phyloP scores from a whole-genome alignment of 2,329 filamentous ascomycete species.

The Verticillium nonalfalfae region DNA sequence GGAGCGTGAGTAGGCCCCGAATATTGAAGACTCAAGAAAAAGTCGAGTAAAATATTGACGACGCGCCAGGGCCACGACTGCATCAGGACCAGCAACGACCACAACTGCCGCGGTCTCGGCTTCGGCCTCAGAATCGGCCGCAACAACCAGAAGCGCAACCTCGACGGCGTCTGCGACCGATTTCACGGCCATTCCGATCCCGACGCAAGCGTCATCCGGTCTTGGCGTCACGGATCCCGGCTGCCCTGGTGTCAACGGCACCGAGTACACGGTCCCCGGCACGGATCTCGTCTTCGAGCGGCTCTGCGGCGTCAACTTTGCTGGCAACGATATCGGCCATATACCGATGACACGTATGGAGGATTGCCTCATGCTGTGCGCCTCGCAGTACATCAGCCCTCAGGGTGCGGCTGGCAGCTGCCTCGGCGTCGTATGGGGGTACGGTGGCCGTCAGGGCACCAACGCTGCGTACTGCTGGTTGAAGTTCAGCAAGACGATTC shows the following conservation, averaged over 20 bases:
- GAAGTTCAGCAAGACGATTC: slow-evolving; percentile 10
- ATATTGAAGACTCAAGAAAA: too few relatives aligned
- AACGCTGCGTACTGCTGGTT: slow-evolving; percentile 14
- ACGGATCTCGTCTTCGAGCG: slow-evolving; percentile 12
- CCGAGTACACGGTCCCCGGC: slow-evolving; percentile 12
- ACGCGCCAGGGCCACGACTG: background rate
- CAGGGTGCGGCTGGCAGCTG: slow-evolving; percentile 11
- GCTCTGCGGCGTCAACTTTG: slow-evolving; percentile 12
- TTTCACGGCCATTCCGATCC: slow-evolving; percentile 6
- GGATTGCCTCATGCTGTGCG: slow-evolving; percentile 16
- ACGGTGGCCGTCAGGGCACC: slow-evolving; percentile 12
- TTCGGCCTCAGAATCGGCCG: background rate
- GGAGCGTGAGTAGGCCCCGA: background rate
- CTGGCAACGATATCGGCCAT: slow-evolving; percentile 10
- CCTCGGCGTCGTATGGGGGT: slow-evolving; percentile 14
- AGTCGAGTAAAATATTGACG: too few relatives aligned
- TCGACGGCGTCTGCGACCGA: background rate
- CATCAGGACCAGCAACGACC: background rate
- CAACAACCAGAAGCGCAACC: background rate
- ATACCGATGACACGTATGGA: slow-evolving; percentile 14
- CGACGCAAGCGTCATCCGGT: slow-evolving; percentile 2
- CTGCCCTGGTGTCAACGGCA: slow-evolving; percentile 6
- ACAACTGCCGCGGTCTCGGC: background rate
- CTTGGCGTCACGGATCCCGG: background rate
- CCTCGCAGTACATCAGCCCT: slow-evolving; percentile 12